These are phyloP conservation scores for Colletotrichum sp. DNA, from an alignment of 2,329 filamentous ascomycete species.

Conservation along the genomic window DNA sequence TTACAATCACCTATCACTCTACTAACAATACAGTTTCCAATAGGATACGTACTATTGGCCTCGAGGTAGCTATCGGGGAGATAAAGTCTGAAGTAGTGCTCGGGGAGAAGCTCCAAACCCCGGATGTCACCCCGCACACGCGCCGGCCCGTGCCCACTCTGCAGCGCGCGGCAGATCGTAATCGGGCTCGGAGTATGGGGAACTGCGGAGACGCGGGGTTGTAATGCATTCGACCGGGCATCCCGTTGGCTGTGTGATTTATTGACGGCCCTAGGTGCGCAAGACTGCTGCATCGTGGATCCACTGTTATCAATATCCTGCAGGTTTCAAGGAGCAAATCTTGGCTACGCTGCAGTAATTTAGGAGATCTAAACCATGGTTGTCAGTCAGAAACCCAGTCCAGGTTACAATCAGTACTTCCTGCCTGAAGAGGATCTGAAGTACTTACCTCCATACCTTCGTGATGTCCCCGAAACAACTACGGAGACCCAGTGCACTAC, in stretches of 20 bases:
- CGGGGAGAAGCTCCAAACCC: conserved; percentile 9
- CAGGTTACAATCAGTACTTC: conserved; percentile 20
- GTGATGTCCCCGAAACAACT: conserved; percentile 18
- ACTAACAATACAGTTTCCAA: background rate
- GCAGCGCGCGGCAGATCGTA: background rate
- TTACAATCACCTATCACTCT: background rate
- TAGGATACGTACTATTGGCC: background rate
- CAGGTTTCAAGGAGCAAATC: background rate
- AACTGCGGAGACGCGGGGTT: background rate
- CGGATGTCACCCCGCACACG: background rate
- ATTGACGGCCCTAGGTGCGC: background rate
- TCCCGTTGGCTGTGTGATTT: background rate
- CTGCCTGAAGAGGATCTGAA: conserved; percentile 11
- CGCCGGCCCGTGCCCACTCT: background rate
- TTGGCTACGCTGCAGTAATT: background rate
- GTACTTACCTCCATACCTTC: conserved; percentile 19
- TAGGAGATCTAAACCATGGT: background rate
- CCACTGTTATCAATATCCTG: background rate
- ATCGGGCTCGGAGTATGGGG: background rate
- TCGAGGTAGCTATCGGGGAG: background rate
- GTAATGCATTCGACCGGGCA: background rate
- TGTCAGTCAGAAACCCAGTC: background rate
- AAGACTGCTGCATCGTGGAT: background rate
- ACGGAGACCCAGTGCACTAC: conserved; percentile 9
- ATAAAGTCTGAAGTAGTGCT: background rate